Percentiles rank a stretch among this genome's conserved stretches.
These are phyloP conservation scores for Lactarius trivialis DNA, from an alignment of 768 basidiomycete genomes.

Conservation along the genomic window DNA sequence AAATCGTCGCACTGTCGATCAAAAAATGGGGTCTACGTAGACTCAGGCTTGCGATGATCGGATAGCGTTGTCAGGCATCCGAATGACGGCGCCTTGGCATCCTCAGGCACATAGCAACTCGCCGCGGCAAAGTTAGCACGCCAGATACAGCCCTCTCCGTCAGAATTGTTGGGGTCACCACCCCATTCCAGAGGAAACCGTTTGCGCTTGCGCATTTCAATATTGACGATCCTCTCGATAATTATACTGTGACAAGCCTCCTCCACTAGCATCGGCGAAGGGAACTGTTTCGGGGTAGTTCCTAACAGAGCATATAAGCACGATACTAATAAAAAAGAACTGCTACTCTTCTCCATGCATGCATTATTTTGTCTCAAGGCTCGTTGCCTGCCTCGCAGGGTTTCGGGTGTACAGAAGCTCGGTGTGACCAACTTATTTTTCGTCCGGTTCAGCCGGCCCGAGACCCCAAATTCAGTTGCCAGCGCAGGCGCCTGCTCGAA, in stretches of 20 bases:
- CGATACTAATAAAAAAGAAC: no score
- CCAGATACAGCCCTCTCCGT: conserved; percentile 39
- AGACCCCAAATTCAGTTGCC: no score
- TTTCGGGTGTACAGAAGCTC: no score
- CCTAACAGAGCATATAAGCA: no score
- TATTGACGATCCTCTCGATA: conserved; percentile 64
- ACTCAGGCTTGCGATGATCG: conserved; percentile 80
- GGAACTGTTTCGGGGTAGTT: conserved; percentile 54
- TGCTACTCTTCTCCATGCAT: no score
- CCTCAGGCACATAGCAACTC: conserved; percentile 80
- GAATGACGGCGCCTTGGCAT: conserved; percentile 79
- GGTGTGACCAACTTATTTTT: no score
- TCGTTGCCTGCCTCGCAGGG: no score
- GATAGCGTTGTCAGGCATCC: conserved; percentile 75
- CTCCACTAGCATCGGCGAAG: conserved; percentile 68
- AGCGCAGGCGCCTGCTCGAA: no score
- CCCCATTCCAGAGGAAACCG: conserved; percentile 67
- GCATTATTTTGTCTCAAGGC: no score
- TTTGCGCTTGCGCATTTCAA: conserved; percentile 54
- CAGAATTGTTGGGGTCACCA: conserved; percentile 25
- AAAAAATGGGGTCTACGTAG: conserved; percentile 50
- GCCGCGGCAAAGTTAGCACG: conserved; percentile 80
- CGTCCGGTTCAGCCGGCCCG: no score
- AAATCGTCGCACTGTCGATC: background rate
- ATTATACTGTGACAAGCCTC: conserved; percentile 68